phyloP scores from a whole-genome alignment of 1,139 yeast genomes.

The Geotrichum macrosporum region DNA sequence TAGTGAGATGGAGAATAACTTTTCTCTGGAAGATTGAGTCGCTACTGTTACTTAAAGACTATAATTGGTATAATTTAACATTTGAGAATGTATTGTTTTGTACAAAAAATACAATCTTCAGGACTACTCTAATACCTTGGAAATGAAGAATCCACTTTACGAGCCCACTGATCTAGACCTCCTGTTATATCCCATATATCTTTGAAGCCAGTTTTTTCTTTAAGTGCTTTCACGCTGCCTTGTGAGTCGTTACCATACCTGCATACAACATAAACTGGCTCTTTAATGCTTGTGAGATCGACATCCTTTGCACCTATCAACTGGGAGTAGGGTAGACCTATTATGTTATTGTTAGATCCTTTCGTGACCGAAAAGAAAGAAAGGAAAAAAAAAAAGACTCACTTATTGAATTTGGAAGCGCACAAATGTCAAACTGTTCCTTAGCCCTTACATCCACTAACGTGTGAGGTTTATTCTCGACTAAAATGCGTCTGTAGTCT shows the following conservation, averaged over 20 bases:
- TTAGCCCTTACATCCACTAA: constrained; percentile 77
- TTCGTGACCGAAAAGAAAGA: constrained; percentile 25
- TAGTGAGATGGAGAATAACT: no score
- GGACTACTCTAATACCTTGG: constrained; percentile 75
- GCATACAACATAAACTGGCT: constrained; percentile 54
- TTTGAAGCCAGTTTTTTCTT: constrained; percentile 46
- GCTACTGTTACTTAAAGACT: no score
- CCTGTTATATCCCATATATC: constrained; percentile 67
- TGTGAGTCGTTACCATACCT: constrained; percentile 92
- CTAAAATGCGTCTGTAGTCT: constrained; percentile 36
- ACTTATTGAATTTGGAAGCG: constrained; percentile 57
- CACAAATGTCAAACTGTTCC: constrained; percentile 68
- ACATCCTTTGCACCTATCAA: constrained; percentile 13
- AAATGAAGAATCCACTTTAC: constrained; percentile 52
- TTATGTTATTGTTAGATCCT: not conserved
- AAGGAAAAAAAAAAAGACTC: constrained; percentile 42
- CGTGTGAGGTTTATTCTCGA: constrained; percentile 28
- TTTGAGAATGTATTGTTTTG: no score
- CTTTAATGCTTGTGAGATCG: constrained; percentile 12
- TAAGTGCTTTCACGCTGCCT: constrained; percentile 57
- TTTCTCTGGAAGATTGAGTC: no score
- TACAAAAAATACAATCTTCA: no score
- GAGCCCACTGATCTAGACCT: constrained; percentile 71
- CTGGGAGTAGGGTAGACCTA: constrained; percentile 22
- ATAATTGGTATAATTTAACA: no score